Evolutionary conservation across 257 asterid genomes (phyloP).

Genomic region (Voacanga thouarsii): DNA sequence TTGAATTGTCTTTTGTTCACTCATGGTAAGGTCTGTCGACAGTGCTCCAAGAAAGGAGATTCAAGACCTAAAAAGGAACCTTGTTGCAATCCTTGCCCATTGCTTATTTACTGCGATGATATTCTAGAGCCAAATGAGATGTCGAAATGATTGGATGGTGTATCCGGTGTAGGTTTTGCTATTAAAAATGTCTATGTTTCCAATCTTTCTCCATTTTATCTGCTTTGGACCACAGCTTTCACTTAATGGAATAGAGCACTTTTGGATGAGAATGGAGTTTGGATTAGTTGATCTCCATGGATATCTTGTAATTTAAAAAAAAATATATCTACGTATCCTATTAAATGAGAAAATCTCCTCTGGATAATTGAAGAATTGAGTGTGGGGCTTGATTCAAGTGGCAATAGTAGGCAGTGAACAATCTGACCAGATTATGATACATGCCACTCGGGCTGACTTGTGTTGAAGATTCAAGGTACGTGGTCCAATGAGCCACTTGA

Average conservation of each 20-base stretch:
- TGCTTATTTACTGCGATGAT: constrained; percentile 34
- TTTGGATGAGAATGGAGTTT: background rate
- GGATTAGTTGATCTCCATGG: background rate
- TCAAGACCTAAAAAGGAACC: constrained; percentile 30
- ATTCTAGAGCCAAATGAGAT: constrained; percentile 21
- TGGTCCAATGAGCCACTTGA: constrained; percentile 23
- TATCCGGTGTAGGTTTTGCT: background rate
- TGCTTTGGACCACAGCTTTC: background rate
- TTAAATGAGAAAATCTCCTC: background rate
- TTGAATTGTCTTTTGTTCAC: constrained; percentile 80
- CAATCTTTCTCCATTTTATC: background rate
- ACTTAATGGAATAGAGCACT: background rate
- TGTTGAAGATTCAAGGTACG: background rate
- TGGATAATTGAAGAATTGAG: constrained; percentile 11
- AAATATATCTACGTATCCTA: background rate
- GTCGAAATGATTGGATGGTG: background rate
- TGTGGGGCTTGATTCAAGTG: constrained; percentile 10
- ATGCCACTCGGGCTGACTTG: constrained; percentile 3
- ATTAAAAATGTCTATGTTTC: background rate
- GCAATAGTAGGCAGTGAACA: background rate
- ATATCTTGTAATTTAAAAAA: background rate
- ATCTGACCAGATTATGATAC: constrained; percentile 11
- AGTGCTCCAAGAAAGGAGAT: constrained; percentile 54
- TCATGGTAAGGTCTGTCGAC: constrained; percentile 73
- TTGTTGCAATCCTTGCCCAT: constrained; percentile 47